Conservation (phyloP, 306 rosid genomes). For the Corylus avellana region DNA sequence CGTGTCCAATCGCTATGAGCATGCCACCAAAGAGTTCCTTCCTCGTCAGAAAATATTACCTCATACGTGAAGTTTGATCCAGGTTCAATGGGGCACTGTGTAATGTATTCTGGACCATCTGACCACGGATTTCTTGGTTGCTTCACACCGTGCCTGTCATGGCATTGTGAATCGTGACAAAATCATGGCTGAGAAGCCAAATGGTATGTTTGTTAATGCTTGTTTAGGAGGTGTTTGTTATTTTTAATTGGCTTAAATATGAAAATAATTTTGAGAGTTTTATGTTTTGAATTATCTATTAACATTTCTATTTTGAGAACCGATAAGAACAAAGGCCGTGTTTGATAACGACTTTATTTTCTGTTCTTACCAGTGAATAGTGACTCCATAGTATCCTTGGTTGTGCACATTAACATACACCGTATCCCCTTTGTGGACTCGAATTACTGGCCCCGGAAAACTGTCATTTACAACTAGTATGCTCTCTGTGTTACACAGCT, state of each 20-base stretch:
- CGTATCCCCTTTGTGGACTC: conserved; percentile 10
- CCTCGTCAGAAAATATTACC: conserved; percentile 1
- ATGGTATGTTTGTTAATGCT: too few species aligned
- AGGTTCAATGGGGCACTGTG: too few species aligned
- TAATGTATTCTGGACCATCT: too few species aligned
- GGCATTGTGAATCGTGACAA: too few species aligned
- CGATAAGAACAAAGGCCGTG: too few species aligned
- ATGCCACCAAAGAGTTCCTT: conserved; percentile 6
- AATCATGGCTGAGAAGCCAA: not conserved
- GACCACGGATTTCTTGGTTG: too few species aligned
- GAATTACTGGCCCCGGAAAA: conserved; percentile 12
- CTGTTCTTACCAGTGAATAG: not conserved
- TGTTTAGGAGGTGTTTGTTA: too few species aligned
- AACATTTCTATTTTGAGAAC: too few species aligned
- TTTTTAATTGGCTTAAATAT: too few species aligned
- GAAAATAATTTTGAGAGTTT: too few species aligned
- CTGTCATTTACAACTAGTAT: conserved; percentile 6
- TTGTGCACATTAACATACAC: conserved; percentile 13
- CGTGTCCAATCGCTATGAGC: conserved; percentile 28
- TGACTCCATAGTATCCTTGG: conserved; percentile 2
- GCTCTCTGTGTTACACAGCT: conserved; percentile 3
- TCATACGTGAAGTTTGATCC: conserved; percentile 5
- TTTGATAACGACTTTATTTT: too few species aligned
- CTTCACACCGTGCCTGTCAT: not conserved
- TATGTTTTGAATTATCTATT: too few species aligned